Evolutionary conservation across 805 yeast species (phyloP), one percentile per base, ranked within the genome.

Genomic region (Cyberlindnera nakhonratchasimensis): DNA sequence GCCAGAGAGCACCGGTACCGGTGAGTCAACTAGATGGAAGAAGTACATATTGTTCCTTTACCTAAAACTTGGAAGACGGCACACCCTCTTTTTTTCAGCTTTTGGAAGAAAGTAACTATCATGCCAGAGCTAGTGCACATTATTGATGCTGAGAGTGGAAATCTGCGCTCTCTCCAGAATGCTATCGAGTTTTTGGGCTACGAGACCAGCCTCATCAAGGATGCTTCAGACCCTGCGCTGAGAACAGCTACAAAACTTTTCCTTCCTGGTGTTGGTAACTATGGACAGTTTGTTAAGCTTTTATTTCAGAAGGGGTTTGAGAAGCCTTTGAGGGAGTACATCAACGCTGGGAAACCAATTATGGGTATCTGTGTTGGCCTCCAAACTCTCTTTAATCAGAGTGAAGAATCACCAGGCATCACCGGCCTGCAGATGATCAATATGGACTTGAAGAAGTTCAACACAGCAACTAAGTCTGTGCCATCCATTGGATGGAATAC

Each of bases 301-400:
- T 63, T 93, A 34, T 71, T 70, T 35, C 68, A 69, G 4, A 73
- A 84, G 44, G 77, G 80, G 0, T 79, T 91, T 46, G 78, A 72
- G 12, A 74, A 68, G 28, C 95, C 95, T 0, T 66, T 95, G 20
- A 67, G 65, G 39, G 63, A 73, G 34, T 89, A 87, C 55, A 80
- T 90, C 28, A 64, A 69, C 7, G 68, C 84, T n/a, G 96, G 96
- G 2, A 79, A 79, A 54, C 87, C 95, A 13, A 66, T 93, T 22
- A 87, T 93, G 96, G 99, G 99, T 6, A 87, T 93, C 48, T 93
- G 99, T 68, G 98, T 93, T 32, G 99, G 99, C 7, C 69, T 93
- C 42, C 99, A 93, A 62, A 74, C 96, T 2, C 70, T 93, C 28
- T 88, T 91, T 56, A 63, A 64, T 14, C 79, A 80, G 2, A 84